Conservation (phyloP, 148 eudicot species). For the Fagopyrum esculentum region DNA sequence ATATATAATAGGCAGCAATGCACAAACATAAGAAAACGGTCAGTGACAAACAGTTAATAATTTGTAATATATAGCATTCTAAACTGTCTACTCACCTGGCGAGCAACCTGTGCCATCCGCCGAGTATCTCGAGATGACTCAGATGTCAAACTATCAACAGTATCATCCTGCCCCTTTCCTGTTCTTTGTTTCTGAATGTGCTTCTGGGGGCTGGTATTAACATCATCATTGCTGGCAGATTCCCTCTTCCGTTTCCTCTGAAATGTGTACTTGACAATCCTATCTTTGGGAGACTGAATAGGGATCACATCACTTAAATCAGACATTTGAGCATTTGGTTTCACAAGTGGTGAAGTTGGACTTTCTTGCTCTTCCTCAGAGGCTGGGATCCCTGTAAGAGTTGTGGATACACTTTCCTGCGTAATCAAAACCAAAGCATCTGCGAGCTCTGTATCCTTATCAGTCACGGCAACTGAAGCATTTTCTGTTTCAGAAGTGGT, state of each 20-base stretch:
- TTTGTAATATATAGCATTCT: neutral
- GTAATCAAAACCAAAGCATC: conserved; percentile 19
- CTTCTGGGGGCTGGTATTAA: conserved; percentile 12
- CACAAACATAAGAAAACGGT: neutral
- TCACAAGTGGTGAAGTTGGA: conserved; percentile 17
- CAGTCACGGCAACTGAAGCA: conserved; percentile 13
- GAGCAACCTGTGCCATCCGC: conserved; percentile 61
- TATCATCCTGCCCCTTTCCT: conserved; percentile 27
- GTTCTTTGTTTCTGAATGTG: conserved; percentile 18
- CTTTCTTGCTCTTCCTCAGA: conserved; percentile 19
- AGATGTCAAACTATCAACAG: conserved; percentile 17
- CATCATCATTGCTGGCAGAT: conserved; percentile 17
- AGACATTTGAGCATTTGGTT: conserved; percentile 12
- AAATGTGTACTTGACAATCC: conserved; percentile 43
- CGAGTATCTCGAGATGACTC: conserved; percentile 47
- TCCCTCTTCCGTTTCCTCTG: conserved; percentile 53
- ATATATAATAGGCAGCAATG: neutral
- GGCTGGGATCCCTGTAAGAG: conserved; percentile 17
- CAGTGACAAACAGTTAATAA: neutral
- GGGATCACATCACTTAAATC: conserved; percentile 18
- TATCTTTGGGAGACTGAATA: conserved; percentile 32
- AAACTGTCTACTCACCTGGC: conserved; percentile 38
- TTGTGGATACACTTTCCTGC: conserved; percentile 21
- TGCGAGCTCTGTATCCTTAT: conserved; percentile 19
- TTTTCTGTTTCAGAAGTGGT: conserved; percentile 18